Conservation (phyloP, 108 stramenopile genomes). For the Cylindrotheca fusiformis region DNA sequence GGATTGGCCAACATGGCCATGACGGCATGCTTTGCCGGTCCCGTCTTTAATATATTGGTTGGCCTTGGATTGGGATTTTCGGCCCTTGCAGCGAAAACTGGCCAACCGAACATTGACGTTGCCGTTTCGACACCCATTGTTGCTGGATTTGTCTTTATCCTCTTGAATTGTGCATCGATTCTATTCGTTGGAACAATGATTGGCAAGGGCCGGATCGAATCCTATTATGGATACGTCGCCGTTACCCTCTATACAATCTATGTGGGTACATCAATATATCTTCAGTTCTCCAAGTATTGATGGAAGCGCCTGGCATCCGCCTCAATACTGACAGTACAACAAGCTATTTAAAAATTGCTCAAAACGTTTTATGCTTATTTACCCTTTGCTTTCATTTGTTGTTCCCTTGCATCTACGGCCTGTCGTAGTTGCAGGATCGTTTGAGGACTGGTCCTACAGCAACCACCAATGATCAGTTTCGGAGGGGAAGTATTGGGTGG, state of each 20-base stretch:
- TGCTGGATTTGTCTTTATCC: conserved; percentile 65
- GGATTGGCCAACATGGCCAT: conserved; percentile 90
- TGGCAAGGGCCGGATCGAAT: conserved; percentile 49
- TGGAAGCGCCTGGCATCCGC: no score
- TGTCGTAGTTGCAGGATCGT: conserved; percentile 41
- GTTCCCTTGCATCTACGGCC: conserved; percentile 25
- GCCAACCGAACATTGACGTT: conserved; percentile 31
- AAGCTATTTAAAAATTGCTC: no score
- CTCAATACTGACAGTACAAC: no score
- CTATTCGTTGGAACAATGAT: conserved; percentile 41
- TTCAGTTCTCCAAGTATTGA: conserved; percentile 25
- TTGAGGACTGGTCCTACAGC: conserved; percentile 52
- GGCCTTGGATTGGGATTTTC: conserved; percentile 76
- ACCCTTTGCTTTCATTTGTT: no score
- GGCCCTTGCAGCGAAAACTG: conserved; percentile 35
- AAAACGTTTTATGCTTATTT: no score
- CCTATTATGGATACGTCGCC: conserved; percentile 62
- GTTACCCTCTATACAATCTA: conserved; percentile 38
- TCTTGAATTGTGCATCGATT: conserved; percentile 58
- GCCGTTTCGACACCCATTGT: conserved; percentile 47
- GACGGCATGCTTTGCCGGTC: conserved; percentile 94
- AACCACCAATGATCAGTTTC: conserved; percentile 50
- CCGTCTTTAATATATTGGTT: conserved; percentile 93
- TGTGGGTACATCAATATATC: conserved; percentile 35
- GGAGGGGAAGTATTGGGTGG: conserved; percentile 4